Evolutionary conservation across 2,329 filamentous ascomycete species (phyloP).

Genomic region (Pleomassaria siparia): DNA sequence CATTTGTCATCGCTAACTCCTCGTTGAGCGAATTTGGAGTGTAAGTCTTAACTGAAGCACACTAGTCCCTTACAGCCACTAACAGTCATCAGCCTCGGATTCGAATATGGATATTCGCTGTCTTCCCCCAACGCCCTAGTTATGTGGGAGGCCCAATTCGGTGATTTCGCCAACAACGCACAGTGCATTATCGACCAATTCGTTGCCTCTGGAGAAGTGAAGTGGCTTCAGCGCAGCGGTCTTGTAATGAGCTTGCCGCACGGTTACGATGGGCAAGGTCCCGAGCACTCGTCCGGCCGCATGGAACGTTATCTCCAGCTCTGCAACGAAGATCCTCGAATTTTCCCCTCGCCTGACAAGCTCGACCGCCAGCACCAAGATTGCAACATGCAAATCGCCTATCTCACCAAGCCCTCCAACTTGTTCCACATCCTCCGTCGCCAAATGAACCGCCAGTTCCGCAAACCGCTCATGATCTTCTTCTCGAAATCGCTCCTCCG

Average conservation of each 20-base stretch:
- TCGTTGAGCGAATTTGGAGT: constrained; percentile 73
- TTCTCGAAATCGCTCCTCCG: constrained; percentile 97
- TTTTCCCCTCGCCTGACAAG: constrained; percentile 86
- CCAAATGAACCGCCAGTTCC: constrained; percentile 99
- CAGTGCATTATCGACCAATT: constrained; percentile 99
- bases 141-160: constrained; percentile 99
- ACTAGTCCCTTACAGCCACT: no score
- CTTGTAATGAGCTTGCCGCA: constrained; percentile 95
- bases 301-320: constrained; percentile 97
- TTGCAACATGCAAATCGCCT: constrained; percentile 98
- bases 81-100: constrained; percentile 68
- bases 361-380: constrained; percentile 97
- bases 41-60: no score
- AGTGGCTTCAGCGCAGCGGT: constrained; percentile 98
- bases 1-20: constrained; percentile 96
- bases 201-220: constrained; percentile 93
- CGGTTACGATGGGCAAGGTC: constrained; percentile 97
- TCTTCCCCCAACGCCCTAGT: constrained; percentile 96
- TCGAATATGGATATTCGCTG: constrained; percentile 97
- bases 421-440: constrained; percentile 94
- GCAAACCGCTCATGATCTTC: constrained; percentile 96
- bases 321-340: constrained; percentile 93
- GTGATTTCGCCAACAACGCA: constrained; percentile 99
- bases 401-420: constrained; percentile 95
- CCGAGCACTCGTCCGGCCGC: constrained; percentile 95